A percentile compares a stretch with the other conserved stretches of the same genome.
phyloP scores from a whole-genome alignment of 495 filamentous ascomycete genomes.

The Podospora appendiculata region DNA sequence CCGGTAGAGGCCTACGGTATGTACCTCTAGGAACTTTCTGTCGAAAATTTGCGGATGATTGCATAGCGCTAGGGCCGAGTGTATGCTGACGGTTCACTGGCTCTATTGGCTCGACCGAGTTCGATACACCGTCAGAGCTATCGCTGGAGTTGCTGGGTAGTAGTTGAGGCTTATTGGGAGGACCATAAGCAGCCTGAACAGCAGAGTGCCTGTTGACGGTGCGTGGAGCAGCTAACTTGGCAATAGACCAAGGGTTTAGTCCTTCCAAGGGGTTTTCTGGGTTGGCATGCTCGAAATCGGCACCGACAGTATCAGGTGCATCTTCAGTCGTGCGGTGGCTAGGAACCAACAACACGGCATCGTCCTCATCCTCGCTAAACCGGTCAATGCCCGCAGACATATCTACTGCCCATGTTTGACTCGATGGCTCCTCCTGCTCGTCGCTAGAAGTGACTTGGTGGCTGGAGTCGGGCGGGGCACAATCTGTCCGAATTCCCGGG shows the following conservation, averaged over 20 bases:
- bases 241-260: slow-evolving; percentile 22
- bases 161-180: neutral
- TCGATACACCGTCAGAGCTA: neutral
- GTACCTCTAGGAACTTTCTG: neutral
- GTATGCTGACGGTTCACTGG: neutral
- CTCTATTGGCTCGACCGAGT: too few species aligned
- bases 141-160: neutral
- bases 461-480: neutral
- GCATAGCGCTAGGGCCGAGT: neutral
- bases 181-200: neutral
- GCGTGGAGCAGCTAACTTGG: slow-evolving; percentile 1
- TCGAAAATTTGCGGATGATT: neutral
- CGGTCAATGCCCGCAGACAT: slow-evolving; percentile 7
- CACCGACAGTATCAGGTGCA: neutral
- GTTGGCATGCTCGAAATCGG: neutral
- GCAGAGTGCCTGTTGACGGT: neutral
- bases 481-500: neutral
- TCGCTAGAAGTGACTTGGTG: neutral
- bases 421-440: neutral
- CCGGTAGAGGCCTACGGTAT: neutral
- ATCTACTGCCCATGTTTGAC: slow-evolving; percentile 13
- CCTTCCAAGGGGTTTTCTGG: slow-evolving; percentile 4
- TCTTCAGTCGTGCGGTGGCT: too few species aligned
- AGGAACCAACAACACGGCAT: too few species aligned
- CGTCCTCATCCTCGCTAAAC: slow-evolving; percentile 6